Percentiles rank a stretch among this genome's conserved stretches.
These are phyloP conservation scores for Arabis hirsuta DNA, from an alignment of 345 rosid species.

Conservation along the genomic window DNA sequence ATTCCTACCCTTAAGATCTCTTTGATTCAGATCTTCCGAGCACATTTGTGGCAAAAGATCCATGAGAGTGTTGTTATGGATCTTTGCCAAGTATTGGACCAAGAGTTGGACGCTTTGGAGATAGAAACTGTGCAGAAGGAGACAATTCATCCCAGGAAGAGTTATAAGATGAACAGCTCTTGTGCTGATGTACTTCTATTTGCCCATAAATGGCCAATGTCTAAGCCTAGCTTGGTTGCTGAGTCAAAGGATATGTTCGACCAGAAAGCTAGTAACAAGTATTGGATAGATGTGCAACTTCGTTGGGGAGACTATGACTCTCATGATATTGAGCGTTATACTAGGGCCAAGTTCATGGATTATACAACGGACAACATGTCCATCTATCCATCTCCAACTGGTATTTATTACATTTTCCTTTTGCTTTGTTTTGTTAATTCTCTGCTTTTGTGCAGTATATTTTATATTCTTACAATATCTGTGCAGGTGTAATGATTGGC, in stretches of 20 bases:
- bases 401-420: conserved; percentile 43
- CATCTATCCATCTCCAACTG: conserved; percentile 99
- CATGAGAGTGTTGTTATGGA: conserved; percentile 99
- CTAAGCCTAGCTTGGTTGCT: conserved; percentile 98
- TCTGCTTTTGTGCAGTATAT: neutral
- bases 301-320: conserved; percentile 99
- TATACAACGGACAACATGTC: conserved; percentile 99
- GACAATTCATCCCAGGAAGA: conserved; percentile 98
- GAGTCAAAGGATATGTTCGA: conserved; percentile 99
- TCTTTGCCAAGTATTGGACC: conserved; percentile 98
- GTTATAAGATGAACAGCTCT: conserved; percentile 99
- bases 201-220: conserved; percentile 99
- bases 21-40: conserved; percentile 96
- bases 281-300: conserved; percentile 99
- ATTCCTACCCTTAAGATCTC: conserved; percentile 98
- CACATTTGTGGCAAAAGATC: conserved; percentile 99
- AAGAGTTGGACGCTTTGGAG: conserved; percentile 98
- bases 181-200: conserved; percentile 98
- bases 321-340: conserved; percentile 97
- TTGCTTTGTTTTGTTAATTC: neutral
- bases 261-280: conserved; percentile 97
- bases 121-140: conserved; percentile 99
- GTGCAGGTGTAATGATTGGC: conserved; percentile 97
- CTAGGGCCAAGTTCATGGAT: conserved; percentile 99
- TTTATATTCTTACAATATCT: neutral